These are phyloP conservation scores for Microcos paniculata DNA, from an alignment of 345 rosid genomes.

Conservation along the genomic window DNA sequence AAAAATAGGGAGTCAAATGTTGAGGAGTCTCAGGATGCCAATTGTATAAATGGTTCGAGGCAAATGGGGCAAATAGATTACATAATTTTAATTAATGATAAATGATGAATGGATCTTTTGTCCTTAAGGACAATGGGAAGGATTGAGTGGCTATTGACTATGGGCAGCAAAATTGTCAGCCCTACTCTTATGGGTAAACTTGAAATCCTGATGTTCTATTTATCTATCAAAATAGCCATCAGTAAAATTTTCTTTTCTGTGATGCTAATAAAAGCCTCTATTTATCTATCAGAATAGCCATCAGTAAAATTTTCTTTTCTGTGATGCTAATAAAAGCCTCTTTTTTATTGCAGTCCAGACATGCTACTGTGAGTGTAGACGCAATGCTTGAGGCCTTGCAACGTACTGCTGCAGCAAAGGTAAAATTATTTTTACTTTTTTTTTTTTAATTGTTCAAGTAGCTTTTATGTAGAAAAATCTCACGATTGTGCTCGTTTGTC, in stretches of 20 bases:
- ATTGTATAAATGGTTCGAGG: neutral
- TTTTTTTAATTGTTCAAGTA: no score
- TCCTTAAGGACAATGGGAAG: neutral
- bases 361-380: conserved; percentile 88
- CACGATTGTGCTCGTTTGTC: no score
- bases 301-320: neutral
- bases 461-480: no score
- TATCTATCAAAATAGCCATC: neutral
- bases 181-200: neutral
- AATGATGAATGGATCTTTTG: neutral
- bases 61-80: neutral
- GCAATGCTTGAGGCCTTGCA: conserved; percentile 93
- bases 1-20: neutral
- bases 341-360: conserved; percentile 65
- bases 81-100: neutral
- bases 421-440: conserved; percentile 23
- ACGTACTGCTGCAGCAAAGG: conserved; percentile 64
- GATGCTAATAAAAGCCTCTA: neutral
- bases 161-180: neutral
- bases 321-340: neutral
- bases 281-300: neutral
- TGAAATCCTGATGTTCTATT: neutral
- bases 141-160: neutral
- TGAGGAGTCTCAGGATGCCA: neutral
- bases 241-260: neutral